A percentile compares a stretch with the other conserved stretches of the same genome.
Evolutionary conservation across 2,329 filamentous ascomycete genomes (phyloP).

Genomic region (Trichoderma citrinoviride): DNA sequence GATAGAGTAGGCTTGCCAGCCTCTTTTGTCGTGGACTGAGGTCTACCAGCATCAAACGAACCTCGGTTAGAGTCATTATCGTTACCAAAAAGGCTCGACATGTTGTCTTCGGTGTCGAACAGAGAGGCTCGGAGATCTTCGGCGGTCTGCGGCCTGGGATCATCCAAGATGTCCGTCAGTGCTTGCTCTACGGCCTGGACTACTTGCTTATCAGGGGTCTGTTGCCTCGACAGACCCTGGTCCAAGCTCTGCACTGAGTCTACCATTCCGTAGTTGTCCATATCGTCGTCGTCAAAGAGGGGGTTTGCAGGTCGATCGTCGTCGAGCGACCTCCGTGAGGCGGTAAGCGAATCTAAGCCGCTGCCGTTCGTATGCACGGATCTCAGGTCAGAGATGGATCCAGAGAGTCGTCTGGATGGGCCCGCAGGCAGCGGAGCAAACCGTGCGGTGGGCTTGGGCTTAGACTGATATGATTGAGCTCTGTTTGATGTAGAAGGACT

Average conservation of each 20-base stretch:
- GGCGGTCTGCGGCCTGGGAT: conserved; percentile 62
- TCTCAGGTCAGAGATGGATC: conserved; percentile 50
- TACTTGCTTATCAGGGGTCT: conserved; percentile 69
- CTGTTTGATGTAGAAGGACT: conserved; percentile 25
- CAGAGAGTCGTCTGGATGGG: conserved; percentile 41
- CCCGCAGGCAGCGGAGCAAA: conserved; percentile 40
- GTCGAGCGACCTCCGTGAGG: conserved; percentile 67
- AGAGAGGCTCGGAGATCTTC: conserved; percentile 65
- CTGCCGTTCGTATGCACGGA: conserved; percentile 38
- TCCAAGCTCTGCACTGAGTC: conserved; percentile 79
- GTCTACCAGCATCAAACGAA: conserved; percentile 55
- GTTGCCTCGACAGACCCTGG: conserved; percentile 55
- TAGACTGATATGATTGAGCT: conserved; percentile 42
- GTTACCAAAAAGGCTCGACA: conserved; percentile 49
- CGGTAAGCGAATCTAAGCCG: conserved; percentile 41
- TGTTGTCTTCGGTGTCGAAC: conserved; percentile 47
- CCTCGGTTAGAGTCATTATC: conserved; percentile 61
- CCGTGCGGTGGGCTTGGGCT: conserved; percentile 43
- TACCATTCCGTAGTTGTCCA: conserved; percentile 65
- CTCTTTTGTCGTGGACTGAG: conserved; percentile 41
- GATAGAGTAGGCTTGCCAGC: conserved; percentile 79
- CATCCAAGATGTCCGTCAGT: conserved; percentile 86
- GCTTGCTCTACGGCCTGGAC: conserved; percentile 93
- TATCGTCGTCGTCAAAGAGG: conserved; percentile 80
- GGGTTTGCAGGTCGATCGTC: conserved; percentile 45